Percentiles rank a stretch among this genome's conserved stretches.
These are phyloP conservation scores for Zygosaccharomyces kombuchaensis DNA, from an alignment of 805 yeast genomes.

Conservation along the genomic window DNA sequence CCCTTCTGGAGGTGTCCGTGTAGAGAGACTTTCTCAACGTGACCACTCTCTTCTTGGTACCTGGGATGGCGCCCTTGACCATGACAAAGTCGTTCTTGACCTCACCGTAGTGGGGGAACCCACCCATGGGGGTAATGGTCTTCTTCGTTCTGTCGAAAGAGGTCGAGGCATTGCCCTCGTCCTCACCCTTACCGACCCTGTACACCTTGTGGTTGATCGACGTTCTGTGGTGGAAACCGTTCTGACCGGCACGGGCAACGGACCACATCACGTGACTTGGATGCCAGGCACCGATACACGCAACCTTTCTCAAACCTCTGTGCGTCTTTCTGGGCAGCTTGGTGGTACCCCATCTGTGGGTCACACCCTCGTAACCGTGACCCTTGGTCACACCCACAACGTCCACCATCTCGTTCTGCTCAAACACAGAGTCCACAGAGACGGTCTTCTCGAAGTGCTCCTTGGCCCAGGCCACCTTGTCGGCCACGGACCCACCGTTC, in stretches of 20 bases:
- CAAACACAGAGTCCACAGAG: slow-evolving; percentile 91
- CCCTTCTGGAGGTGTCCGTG: slow-evolving; percentile 97
- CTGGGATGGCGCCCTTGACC: slow-evolving; percentile 99
- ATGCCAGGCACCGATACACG: slow-evolving; percentile 99
- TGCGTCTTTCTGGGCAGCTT: slow-evolving; percentile 99
- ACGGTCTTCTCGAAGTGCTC: slow-evolving; percentile 99
- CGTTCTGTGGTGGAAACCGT: slow-evolving; percentile 99
- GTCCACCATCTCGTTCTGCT: slow-evolving; percentile 98
- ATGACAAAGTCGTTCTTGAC: slow-evolving; percentile 96
- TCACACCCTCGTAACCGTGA: slow-evolving; percentile 99
- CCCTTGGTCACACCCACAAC: slow-evolving; percentile 99
- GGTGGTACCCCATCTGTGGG: slow-evolving; percentile 99
- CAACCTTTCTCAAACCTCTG: slow-evolving; percentile 99
- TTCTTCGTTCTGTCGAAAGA: slow-evolving; percentile 99
- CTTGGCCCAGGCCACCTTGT: slow-evolving; percentile 97
- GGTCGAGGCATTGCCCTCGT: slow-evolving; percentile 92
- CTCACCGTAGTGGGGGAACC: slow-evolving; percentile 98
- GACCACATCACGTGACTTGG: slow-evolving; percentile 99
- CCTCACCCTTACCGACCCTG: slow-evolving; percentile 97
- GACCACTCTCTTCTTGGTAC: slow-evolving; percentile 99
- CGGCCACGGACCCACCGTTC: slow-evolving; percentile 98
- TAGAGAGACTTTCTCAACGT: slow-evolving; percentile 98
- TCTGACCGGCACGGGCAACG: slow-evolving; percentile 99
- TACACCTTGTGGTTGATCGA: slow-evolving; percentile 99
- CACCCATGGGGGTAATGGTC: slow-evolving; percentile 99